Conservation (phyloP, 2,329 filamentous ascomycete species). For the Alternaria triticimaculans region DNA sequence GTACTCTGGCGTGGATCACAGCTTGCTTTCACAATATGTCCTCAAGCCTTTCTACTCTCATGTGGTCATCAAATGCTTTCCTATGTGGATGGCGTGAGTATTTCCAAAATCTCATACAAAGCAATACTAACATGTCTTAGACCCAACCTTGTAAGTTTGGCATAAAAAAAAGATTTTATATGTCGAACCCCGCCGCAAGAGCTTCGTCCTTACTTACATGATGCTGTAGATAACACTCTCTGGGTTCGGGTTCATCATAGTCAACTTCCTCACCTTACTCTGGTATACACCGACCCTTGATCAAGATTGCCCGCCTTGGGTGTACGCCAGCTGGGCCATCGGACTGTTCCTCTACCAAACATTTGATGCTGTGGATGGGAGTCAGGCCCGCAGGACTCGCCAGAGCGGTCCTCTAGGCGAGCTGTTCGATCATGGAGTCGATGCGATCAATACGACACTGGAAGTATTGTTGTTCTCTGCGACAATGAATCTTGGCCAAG, state of each 20-base stretch:
- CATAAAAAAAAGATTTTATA: neutral
- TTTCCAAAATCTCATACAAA: neutral
- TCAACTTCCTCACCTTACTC: conserved; percentile 88
- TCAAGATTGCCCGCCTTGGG: conserved; percentile 91
- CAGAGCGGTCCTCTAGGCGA: conserved; percentile 95
- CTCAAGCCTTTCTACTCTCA: conserved; percentile 98
- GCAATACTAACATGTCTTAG: conserved; percentile 35
- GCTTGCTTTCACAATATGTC: conserved; percentile 87
- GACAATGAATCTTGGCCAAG: conserved; percentile 90
- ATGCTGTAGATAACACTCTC: conserved; percentile 76
- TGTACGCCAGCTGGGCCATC: conserved; percentile 89
- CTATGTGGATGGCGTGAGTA: conserved; percentile 87
- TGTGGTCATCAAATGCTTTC: conserved; percentile 92
- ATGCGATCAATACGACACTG: conserved; percentile 94
- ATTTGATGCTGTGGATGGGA: conserved; percentile 95
- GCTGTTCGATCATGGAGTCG: conserved; percentile 95
- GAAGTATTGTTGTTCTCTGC: conserved; percentile 91
- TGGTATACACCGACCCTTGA: conserved; percentile 97
- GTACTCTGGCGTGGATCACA: conserved; percentile 91
- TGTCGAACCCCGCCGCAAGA: neutral
- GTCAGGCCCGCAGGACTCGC: conserved; percentile 86
- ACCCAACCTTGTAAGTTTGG: conserved; percentile 46
- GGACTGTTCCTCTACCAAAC: conserved; percentile 97
- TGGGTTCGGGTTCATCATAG: conserved; percentile 86
- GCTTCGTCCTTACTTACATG: conserved; percentile 7